phyloP scores from a whole-genome alignment of 495 filamentous ascomycete genomes.

The Aspergillus coremiiformis region DNA sequence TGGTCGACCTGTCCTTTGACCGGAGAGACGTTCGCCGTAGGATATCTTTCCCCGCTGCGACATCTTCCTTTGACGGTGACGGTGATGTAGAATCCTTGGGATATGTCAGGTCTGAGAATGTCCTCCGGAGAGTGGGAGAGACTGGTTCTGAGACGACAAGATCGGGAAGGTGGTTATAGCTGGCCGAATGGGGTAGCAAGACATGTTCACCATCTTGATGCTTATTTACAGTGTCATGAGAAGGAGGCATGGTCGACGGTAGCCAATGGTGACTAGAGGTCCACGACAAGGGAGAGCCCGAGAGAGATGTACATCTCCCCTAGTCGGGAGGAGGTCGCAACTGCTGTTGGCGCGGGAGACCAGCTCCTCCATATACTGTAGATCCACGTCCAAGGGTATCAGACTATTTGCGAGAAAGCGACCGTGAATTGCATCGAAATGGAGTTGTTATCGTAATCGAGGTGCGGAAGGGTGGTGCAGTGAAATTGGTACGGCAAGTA shows the following conservation, averaged over 20 bases:
- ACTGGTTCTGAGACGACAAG: slow-evolving; percentile 16
- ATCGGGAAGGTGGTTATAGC: slow-evolving; percentile 37
- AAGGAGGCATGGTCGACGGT: slow-evolving; percentile 30
- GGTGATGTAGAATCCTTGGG: slow-evolving; percentile 29
- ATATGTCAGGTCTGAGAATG: slow-evolving; percentile 37
- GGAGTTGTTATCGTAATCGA: background rate
- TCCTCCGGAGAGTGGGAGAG: slow-evolving; percentile 32
- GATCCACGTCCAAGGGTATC: slow-evolving; percentile 12
- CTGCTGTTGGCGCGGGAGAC: slow-evolving; percentile 28
- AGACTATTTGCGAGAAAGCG: slow-evolving; percentile 16
- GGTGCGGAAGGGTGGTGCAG: background rate
- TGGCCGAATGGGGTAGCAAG: slow-evolving; percentile 33
- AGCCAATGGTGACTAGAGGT: slow-evolving; percentile 12
- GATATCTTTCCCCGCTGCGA: slow-evolving; percentile 41
- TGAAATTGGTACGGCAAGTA: slow-evolving; percentile 1
- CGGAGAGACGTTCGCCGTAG: slow-evolving; percentile 38
- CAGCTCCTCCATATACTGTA: slow-evolving; percentile 38
- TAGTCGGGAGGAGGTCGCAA: slow-evolving; percentile 16
- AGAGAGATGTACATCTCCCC: slow-evolving; percentile 27
- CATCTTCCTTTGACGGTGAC: slow-evolving; percentile 38
- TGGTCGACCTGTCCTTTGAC: slow-evolving; percentile 30
- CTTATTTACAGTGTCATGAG: slow-evolving; percentile 17
- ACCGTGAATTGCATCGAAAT: background rate
- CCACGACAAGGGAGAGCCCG: slow-evolving; percentile 8
- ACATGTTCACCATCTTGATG: slow-evolving; percentile 23